Percentiles rank a stretch among this genome's conserved stretches.
phyloP scores from a whole-genome alignment of 768 basidiomycete species.

The Phaeotremella fagi region DNA sequence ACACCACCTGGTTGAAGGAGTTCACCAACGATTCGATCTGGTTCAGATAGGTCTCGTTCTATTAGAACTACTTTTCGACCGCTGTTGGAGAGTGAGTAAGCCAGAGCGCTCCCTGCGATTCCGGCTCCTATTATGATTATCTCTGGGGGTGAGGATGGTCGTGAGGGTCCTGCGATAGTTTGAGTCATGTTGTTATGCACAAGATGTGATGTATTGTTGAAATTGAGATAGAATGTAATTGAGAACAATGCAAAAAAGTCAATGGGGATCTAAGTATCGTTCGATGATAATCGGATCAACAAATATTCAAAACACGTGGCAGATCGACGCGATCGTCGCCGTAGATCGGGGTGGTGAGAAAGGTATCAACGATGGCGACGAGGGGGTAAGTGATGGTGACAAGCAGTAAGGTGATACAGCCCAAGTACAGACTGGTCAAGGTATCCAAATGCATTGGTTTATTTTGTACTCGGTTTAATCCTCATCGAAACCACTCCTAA shows the following conservation, averaged over 20 bases:
- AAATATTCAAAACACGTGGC: no score
- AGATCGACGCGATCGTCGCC: not conserved
- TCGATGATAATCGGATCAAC: not conserved
- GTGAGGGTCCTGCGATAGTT: constrained; percentile 9
- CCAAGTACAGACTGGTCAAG: not conserved
- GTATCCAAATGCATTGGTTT: not conserved
- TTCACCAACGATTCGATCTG: constrained; percentile 96
- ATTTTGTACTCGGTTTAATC: not conserved
- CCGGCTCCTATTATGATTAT: constrained; percentile 85
- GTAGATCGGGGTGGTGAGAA: not conserved
- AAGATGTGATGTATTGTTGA: not conserved
- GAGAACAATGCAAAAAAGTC: not conserved
- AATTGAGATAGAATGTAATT: not conserved
- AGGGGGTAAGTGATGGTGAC: not conserved
- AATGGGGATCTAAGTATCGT: not conserved
- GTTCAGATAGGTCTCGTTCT: constrained; percentile 85
- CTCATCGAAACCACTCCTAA: no score
- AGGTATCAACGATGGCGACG: not conserved
- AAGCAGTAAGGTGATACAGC: no score
- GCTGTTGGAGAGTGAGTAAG: constrained; percentile 68
- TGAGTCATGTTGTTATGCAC: not conserved
- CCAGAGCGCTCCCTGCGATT: constrained; percentile 79
- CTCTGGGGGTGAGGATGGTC: constrained; percentile 43
- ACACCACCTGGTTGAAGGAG: constrained; percentile 91
- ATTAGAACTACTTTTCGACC: constrained; percentile 76